Evolutionary conservation across 179 eudicot species (phyloP).

Genomic region (Spinacia oleracea): DNA sequence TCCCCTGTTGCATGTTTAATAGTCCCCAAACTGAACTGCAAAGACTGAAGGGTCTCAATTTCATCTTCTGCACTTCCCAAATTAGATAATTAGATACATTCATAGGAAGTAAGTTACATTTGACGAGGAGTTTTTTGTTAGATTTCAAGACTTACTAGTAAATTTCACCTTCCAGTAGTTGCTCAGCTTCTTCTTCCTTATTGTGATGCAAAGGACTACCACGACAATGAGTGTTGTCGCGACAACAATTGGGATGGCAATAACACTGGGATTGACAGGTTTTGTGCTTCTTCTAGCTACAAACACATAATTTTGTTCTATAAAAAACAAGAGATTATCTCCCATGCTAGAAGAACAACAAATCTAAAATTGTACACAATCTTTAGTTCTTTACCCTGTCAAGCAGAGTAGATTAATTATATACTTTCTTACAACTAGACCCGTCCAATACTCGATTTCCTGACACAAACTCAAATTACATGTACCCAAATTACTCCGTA

Average conservation of each 20-base stretch:
- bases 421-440: not conserved
- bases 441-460: not conserved
- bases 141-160: slow-evolving; percentile 19
- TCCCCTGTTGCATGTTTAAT: slow-evolving; percentile 33
- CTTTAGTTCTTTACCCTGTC: not conserved
- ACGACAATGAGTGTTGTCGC: not conserved
- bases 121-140: not conserved
- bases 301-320: not conserved
- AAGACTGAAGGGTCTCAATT: slow-evolving; percentile 23
- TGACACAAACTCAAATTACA: not conserved
- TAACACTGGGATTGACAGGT: slow-evolving; percentile 8
- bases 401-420: not conserved
- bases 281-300: slow-evolving; percentile 19
- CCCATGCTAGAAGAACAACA: not conserved
- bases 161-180: slow-evolving; percentile 25
- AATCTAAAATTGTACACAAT: not conserved
- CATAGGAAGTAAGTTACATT: not conserved
- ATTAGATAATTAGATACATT: not conserved
- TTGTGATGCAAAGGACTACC: slow-evolving; percentile 3
- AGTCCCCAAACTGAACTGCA: slow-evolving; percentile 28
- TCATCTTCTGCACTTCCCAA: slow-evolving; percentile 28
- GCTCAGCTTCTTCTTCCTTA: slow-evolving; percentile 23
- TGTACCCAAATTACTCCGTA: no score
- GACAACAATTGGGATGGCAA: slow-evolving; percentile 24
- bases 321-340: not conserved